These are phyloP conservation scores for Rhodotorula glutinis DNA, from an alignment of 1,284 basidiomycete species.

Conservation along the genomic window DNA sequence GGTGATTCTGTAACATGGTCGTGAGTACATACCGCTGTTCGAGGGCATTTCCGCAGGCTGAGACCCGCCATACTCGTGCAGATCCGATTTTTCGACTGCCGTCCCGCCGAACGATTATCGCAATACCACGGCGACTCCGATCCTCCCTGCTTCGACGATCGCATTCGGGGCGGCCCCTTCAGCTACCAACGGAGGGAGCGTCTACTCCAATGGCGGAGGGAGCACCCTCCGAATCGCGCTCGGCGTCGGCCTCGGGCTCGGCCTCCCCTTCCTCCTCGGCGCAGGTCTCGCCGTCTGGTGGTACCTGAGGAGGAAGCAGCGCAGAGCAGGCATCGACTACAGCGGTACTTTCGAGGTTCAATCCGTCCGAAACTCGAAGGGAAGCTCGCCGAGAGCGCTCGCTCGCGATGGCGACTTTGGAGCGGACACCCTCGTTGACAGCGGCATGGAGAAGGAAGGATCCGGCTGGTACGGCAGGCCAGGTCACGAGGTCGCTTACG, in stretches of 20 bases:
- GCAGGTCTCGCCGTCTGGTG: not conserved
- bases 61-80: not conserved
- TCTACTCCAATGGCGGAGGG: not conserved
- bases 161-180: not conserved
- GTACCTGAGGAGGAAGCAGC: not conserved
- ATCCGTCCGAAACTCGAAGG: not conserved
- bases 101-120: constrained; percentile 1
- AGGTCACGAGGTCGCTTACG: not conserved
- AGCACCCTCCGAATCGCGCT: constrained; percentile 5
- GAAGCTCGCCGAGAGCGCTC: not conserved
- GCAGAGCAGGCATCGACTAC: not conserved
- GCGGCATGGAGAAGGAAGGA: not conserved
- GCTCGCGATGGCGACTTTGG: not conserved
- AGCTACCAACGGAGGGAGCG: not conserved
- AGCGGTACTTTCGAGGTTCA: not conserved
- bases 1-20: not conserved
- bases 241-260: constrained; percentile 13
- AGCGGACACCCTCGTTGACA: not conserved
- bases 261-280: not conserved
- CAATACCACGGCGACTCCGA: constrained; percentile 8
- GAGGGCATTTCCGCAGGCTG: not conserved
- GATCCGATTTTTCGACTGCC: constrained; percentile 10
- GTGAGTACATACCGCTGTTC: not conserved
- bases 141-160: not conserved
- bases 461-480: not conserved